Evolutionary conservation across 805 yeast genomes (phyloP).

Genomic region (Candida rishiriensis): DNA sequence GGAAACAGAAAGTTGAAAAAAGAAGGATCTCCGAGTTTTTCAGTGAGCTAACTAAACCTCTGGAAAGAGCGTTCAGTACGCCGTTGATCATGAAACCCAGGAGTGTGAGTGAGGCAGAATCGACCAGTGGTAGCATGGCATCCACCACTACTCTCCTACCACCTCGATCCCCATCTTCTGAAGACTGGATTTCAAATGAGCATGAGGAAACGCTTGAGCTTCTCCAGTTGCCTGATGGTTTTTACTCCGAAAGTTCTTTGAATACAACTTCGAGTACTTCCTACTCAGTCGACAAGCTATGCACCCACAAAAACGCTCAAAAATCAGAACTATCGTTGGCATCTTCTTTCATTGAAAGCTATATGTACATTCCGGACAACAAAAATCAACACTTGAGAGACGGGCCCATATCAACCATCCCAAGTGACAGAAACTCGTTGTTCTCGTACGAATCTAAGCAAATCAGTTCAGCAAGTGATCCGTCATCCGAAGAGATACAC

Average conservation of each 20-base stretch:
- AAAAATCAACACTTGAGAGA: background rate
- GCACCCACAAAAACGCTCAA: background rate
- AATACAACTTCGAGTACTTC: background rate
- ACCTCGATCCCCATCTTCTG: too few relatives aligned
- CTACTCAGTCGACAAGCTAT: background rate
- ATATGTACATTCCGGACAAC: conserved; percentile 5
- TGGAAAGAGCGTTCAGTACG: background rate
- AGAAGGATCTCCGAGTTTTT: background rate
- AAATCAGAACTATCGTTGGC: conserved; percentile 9
- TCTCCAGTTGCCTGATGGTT: too few relatives aligned
- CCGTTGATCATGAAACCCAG: background rate
- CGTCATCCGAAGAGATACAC: background rate
- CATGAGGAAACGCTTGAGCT: too few relatives aligned
- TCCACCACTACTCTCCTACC: too few relatives aligned
- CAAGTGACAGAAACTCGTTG: conserved; percentile 7
- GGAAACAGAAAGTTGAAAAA: background rate
- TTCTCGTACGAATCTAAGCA: conserved; percentile 12
- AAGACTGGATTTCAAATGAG: too few relatives aligned
- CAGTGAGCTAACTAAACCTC: background rate
- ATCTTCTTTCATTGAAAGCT: conserved; percentile 12
- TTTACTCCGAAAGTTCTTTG: too few relatives aligned
- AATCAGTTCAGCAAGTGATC: background rate
- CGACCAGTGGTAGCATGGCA: too few relatives aligned
- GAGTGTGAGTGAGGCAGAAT: too few relatives aligned
- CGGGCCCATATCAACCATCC: background rate